Evolutionary conservation across 2,329 filamentous ascomycete genomes (phyloP).

Genomic region (Stachybotrys elegans): DNA sequence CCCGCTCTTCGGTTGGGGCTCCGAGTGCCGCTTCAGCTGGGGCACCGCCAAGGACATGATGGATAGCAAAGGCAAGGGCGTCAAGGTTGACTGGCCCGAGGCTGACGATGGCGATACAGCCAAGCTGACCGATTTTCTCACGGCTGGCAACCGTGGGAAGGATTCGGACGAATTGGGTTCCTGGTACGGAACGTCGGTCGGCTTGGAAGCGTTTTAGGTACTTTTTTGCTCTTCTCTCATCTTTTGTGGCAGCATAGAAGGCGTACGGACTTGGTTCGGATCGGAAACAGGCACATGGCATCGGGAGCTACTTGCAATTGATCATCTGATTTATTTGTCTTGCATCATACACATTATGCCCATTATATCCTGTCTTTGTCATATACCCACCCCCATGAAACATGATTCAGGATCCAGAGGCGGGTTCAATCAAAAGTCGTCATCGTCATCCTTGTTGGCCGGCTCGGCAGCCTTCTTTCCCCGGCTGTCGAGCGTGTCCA

Average conservation of each 20-base stretch:
- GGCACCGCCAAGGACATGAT: constrained; percentile 91
- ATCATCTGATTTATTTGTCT: not conserved
- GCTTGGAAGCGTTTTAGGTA: constrained; percentile 63
- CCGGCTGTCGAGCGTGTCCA: constrained; percentile 56
- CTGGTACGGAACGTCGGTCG: constrained; percentile 77
- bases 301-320: constrained; percentile 1
- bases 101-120: constrained; percentile 65
- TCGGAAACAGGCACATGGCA: constrained; percentile 4
- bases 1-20: constrained; percentile 90
- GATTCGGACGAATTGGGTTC: constrained; percentile 62
- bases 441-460: constrained; percentile 47
- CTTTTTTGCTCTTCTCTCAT: constrained; percentile 2
- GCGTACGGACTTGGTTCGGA: no score
- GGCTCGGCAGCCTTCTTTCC: constrained; percentile 44
- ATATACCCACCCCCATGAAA: constrained; percentile 3
- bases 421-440: constrained; percentile 51
- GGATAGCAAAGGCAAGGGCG: constrained; percentile 63
- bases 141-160: constrained; percentile 33
- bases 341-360: constrained; percentile 3
- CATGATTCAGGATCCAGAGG: no score
- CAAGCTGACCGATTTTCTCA: constrained; percentile 74
- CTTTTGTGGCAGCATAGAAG: no score
- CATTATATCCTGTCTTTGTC: constrained; percentile 4
- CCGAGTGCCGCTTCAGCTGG: constrained; percentile 93
- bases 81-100: constrained; percentile 79